These are phyloP conservation scores for Apiospora kogelbergensis DNA, from an alignment of 2,329 filamentous ascomycete genomes.

Conservation along the genomic window DNA sequence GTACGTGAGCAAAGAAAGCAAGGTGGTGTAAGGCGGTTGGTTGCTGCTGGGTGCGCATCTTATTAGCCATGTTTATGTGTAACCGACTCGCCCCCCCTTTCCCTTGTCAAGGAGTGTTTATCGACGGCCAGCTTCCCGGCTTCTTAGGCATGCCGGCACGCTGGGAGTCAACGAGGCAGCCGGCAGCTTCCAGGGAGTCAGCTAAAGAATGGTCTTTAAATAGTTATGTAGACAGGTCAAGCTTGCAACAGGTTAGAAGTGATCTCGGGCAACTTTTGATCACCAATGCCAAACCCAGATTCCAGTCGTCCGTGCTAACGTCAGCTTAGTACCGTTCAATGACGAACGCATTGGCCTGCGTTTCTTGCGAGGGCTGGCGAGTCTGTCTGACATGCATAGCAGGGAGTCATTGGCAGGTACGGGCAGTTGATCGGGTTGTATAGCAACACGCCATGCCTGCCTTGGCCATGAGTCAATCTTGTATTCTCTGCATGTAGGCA, in stretches of 20 bases:
- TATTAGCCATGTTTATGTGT: neutral
- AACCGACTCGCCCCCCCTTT: neutral
- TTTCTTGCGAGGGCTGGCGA: neutral
- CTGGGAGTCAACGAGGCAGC: neutral
- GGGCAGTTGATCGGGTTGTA: neutral
- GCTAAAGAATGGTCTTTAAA: neutral
- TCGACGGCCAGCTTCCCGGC: neutral
- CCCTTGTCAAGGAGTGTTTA: neutral
- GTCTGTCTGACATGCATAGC: conserved; percentile 1
- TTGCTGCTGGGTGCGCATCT: neutral
- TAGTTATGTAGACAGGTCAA: neutral
- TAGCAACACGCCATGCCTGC: neutral
- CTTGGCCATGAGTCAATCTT: neutral
- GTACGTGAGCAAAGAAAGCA: neutral
- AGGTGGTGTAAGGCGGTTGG: conserved; percentile 6
- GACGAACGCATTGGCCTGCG: neutral
- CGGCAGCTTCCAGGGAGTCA: neutral
- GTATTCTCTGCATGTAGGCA: neutral
- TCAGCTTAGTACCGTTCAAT: neutral
- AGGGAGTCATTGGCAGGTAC: neutral
- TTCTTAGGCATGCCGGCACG: neutral
- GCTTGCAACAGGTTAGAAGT: neutral
- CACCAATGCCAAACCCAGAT: neutral
- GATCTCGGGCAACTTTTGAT: neutral
- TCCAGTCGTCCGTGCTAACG: neutral